Evolutionary conservation across 2,329 filamentous ascomycete species (phyloP).

Genomic region (Biscogniauxia sp.): DNA sequence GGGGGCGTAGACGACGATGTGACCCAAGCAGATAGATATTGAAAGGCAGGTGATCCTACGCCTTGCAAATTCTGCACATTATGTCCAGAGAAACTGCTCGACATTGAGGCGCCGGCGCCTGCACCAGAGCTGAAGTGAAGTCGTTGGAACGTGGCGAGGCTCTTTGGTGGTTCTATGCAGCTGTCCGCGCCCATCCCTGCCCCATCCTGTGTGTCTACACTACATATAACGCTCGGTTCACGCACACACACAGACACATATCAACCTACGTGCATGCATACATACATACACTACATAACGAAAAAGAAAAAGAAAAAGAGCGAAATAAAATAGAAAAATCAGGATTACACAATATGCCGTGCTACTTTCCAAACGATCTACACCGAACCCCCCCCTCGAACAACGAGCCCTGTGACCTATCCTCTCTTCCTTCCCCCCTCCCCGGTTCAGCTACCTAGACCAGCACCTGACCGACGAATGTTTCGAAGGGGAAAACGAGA

Average conservation of each 20-base stretch:
- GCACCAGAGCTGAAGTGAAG: background rate
- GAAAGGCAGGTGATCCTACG: background rate
- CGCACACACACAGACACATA: background rate
- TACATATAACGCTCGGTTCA: slow-evolving; percentile 1
- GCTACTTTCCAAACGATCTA: background rate
- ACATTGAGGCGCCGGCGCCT: no score
- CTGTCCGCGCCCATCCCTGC: background rate
- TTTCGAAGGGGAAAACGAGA: no score
- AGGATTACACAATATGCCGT: background rate
- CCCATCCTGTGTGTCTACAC: background rate
- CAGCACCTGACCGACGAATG: no score
- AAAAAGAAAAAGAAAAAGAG: no score
- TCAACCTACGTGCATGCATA: background rate
- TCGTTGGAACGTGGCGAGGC: background rate
- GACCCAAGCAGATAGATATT: no score
- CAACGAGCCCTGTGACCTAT: no score
- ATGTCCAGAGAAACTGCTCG: background rate
- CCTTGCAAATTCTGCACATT: background rate
- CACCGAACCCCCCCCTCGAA: background rate
- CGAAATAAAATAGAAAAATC: background rate
- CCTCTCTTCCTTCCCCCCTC: no score
- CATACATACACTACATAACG: no score
- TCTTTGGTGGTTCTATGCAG: background rate
- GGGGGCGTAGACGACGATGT: no score
- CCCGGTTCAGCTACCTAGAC: no score